Evolutionary conservation across 2,329 filamentous ascomycete genomes (phyloP).

Genomic region (Fusarium sp.): DNA sequence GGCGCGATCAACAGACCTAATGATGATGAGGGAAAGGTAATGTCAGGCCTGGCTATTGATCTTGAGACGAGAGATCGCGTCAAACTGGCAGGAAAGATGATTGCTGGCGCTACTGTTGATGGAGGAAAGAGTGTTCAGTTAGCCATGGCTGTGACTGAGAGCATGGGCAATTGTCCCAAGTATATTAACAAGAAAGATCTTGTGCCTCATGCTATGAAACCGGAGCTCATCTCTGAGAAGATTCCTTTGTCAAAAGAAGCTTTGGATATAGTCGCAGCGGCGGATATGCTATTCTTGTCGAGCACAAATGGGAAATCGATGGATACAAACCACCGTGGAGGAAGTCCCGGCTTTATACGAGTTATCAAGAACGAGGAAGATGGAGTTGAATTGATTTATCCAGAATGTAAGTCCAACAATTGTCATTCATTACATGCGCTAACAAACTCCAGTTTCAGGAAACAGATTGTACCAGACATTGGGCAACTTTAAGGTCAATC

Average conservation of each 20-base stretch:
- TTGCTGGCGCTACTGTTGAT: conserved; percentile 68
- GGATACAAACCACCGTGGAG: conserved; percentile 88
- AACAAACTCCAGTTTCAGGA: conserved; percentile 66
- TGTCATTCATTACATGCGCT: too few relatives aligned
- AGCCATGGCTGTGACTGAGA: conserved; percentile 76
- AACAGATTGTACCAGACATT: conserved; percentile 87
- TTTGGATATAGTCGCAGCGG: conserved; percentile 67
- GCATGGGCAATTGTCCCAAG: conserved; percentile 86
- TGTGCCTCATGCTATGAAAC: conserved; percentile 57
- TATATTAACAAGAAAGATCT: conserved; percentile 83
- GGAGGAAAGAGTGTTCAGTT: conserved; percentile 61
- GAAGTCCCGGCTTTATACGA: conserved; percentile 78
- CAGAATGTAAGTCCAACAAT: conserved; percentile 68
- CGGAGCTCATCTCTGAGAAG: conserved; percentile 61
- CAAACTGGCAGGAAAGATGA: conserved; percentile 78
- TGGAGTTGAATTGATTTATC: conserved; percentile 72
- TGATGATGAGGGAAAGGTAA: conserved; percentile 55
- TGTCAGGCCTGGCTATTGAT: conserved; percentile 69
- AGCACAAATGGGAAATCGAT: conserved; percentile 75
- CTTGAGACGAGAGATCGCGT: conserved; percentile 69
- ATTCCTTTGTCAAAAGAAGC: conserved; percentile 65
- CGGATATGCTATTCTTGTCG: conserved; percentile 84
- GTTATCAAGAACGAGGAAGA: conserved; percentile 68
- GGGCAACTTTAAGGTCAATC: conserved; percentile 78
- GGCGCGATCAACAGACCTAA: conserved; percentile 51